These are phyloP conservation scores for Leishmania tropica DNA, from an alignment of 208 protist genomes.

Conservation along the genomic window DNA sequence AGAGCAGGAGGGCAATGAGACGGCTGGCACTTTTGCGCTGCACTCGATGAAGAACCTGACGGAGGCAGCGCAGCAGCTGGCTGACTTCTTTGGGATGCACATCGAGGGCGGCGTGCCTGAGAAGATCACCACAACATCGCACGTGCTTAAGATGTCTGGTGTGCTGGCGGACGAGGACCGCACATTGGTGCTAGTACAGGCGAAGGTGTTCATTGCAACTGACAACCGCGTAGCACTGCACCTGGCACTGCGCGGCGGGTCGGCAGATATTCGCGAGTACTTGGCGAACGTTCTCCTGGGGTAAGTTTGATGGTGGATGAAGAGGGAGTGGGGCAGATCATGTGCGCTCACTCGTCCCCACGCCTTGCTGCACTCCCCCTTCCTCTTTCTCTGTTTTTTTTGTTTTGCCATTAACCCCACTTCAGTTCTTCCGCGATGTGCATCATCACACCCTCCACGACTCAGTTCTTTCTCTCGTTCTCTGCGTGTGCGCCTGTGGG, in stretches of 20 bases:
- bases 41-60: conserved; percentile 88
- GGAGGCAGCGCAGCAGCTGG: conserved; percentile 76
- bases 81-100: conserved; percentile 88
- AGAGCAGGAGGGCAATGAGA: conserved; percentile 58
- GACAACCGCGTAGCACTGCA: conserved; percentile 79
- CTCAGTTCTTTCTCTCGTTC: background rate
- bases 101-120: conserved; percentile 73
- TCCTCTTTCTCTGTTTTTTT: background rate
- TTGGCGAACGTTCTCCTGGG: conserved; percentile 66
- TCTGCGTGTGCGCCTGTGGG: background rate
- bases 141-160: conserved; percentile 84
- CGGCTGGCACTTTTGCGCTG: conserved; percentile 82
- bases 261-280: conserved; percentile 72
- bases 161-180: conserved; percentile 54
- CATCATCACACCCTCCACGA: too few relatives aligned
- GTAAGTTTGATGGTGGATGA: conserved; percentile 23
- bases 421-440: background rate
- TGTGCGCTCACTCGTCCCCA: background rate
- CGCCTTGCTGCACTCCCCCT: background rate
- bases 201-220: conserved; percentile 75
- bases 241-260: conserved; percentile 73
- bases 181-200: conserved; percentile 76
- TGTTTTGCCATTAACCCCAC: too few relatives aligned
- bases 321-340: background rate
- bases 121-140: conserved; percentile 69